Percentiles rank a stretch among this genome's conserved stretches.
Conservation (phyloP, 768 basidiomycete genomes). For the Lentinula boryana region DNA sequence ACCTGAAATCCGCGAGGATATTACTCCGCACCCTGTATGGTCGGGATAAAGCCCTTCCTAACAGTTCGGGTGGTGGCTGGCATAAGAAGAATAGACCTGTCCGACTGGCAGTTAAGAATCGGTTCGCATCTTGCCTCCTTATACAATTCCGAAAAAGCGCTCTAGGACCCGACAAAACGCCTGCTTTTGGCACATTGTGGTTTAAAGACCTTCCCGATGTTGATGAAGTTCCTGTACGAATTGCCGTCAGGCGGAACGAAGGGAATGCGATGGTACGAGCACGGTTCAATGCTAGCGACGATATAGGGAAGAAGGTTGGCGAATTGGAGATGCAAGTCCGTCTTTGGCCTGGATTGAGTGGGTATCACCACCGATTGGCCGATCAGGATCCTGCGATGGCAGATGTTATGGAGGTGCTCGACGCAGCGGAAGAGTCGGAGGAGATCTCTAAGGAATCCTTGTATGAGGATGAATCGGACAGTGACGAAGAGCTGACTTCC, state of each 20-base stretch:
- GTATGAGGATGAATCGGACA: conserved; percentile 7
- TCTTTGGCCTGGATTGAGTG: conserved; percentile 35
- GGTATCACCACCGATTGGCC: conserved; percentile 32
- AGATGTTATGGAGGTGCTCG: conserved; percentile 37
- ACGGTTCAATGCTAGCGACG: conserved; percentile 14
- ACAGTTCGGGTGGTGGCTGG: conserved; percentile 24
- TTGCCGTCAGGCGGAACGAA: background rate
- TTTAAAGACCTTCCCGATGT: conserved; percentile 36
- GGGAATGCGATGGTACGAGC: conserved; percentile 13
- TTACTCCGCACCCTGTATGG: conserved; percentile 30
- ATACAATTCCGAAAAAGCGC: conserved; percentile 29
- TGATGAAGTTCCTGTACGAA: conserved; percentile 17
- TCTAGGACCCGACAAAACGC: conserved; percentile 25
- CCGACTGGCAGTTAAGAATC: conserved; percentile 32
- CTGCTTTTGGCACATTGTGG: conserved; percentile 34
- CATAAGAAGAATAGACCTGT: conserved; percentile 21
- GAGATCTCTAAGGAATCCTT: conserved; percentile 14
- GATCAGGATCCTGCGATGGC: conserved; percentile 26
- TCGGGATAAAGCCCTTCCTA: conserved; percentile 29
- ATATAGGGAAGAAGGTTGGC: conserved; percentile 20
- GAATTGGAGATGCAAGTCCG: conserved; percentile 30
- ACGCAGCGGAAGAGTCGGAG: conserved; percentile 32
- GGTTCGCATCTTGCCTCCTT: conserved; percentile 33
- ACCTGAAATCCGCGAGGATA: conserved; percentile 33
- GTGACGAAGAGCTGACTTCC: conserved; percentile 15